Evolutionary conservation across 2,329 filamentous ascomycete genomes (phyloP), one percentile per base, ranked within the genome.

Genomic region (Sclerotiophoma versabilis): DNA sequence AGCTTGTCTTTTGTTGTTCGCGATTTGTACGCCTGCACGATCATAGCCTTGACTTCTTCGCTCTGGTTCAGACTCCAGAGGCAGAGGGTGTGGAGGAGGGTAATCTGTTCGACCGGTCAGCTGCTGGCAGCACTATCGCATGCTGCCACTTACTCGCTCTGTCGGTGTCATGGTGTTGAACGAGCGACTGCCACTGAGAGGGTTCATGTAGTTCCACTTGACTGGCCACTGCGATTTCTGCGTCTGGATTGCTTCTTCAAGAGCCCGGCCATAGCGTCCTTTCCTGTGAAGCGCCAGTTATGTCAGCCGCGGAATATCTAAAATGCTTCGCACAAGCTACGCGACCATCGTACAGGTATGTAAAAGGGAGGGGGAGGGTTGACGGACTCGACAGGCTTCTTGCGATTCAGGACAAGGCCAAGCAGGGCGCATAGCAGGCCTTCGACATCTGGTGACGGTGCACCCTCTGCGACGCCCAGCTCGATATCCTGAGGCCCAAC

Each of bases 331-430:
- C 23, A 1, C 29, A 37, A 48, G 14, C 32, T 50, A 57, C 26
- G 70, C 69, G 70, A 73, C 63, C 58, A 27, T 15, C 10, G 29
- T 22, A 7, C 15, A 19, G 23, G 59, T 63, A 60, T 57, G 45
- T 33, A 25, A 8, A 22, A 19, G 25, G 32, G 19, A 34, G n/a
- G 2, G 43, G 45, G 22, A 51, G 68, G 71, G 71, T 60, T 59
- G 58, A 80, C 92, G 77, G 85, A 98, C 95, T 99, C 96, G 73
- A 98, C 91, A 78, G 96, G 93, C 75, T 99, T 96, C 82, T 99
- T 98, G 76, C 95, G 88, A 77, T 99, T 99, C 69, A 99, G 82
- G 49, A 97, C 85, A 66, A 99, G 81, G 26, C 90, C 88, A 37
- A 99, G 81, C 62, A 99, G 78, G 59, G 92, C 92, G 80, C 96